Evolutionary conservation across 345 rosid genomes (phyloP).

Genomic region (Hypericum perforatum): DNA sequence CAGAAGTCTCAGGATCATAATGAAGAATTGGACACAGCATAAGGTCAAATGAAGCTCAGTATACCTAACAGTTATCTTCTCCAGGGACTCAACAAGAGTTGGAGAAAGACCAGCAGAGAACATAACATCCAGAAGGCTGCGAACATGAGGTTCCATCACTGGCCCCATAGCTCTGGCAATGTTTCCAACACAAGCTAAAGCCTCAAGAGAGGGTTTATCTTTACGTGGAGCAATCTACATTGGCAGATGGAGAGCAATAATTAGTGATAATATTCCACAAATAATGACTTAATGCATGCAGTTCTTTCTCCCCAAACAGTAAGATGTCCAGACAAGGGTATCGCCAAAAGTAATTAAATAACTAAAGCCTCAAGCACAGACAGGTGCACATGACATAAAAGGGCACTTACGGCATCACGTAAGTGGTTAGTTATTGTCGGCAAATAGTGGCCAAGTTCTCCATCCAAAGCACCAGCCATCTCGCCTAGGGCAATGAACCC

Average conservation of each 20-base stretch:
- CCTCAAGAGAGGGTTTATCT: constrained; percentile 92
- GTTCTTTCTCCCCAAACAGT: not conserved
- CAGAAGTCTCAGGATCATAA: not conserved
- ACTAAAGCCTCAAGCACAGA: no score
- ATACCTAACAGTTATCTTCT: constrained; percentile 74
- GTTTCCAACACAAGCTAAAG: constrained; percentile 94
- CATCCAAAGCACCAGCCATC: constrained; percentile 99
- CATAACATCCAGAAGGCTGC: constrained; percentile 77
- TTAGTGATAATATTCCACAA: not conserved
- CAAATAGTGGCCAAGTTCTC: constrained; percentile 87
- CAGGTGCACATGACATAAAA: constrained; percentile 4
- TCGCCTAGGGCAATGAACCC: constrained; percentile 98
- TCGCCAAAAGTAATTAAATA: constrained; percentile 5
- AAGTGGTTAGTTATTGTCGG: constrained; percentile 86
- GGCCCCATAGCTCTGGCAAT: constrained; percentile 94
- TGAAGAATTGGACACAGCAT: constrained; percentile 1
- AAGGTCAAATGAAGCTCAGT: constrained; percentile 9
- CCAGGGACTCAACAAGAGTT: constrained; percentile 81
- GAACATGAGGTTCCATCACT: constrained; percentile 71
- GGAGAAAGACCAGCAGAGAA: constrained; percentile 78
- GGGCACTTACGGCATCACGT: constrained; percentile 75
- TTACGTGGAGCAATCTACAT: constrained; percentile 94
- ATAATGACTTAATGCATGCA: constrained; percentile 8
- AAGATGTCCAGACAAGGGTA: constrained; percentile 9
- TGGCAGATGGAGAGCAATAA: not conserved